These are phyloP conservation scores for Phycomyces nitens DNA, from an alignment of 192 early-diverging fungal species.

Conservation along the genomic window DNA sequence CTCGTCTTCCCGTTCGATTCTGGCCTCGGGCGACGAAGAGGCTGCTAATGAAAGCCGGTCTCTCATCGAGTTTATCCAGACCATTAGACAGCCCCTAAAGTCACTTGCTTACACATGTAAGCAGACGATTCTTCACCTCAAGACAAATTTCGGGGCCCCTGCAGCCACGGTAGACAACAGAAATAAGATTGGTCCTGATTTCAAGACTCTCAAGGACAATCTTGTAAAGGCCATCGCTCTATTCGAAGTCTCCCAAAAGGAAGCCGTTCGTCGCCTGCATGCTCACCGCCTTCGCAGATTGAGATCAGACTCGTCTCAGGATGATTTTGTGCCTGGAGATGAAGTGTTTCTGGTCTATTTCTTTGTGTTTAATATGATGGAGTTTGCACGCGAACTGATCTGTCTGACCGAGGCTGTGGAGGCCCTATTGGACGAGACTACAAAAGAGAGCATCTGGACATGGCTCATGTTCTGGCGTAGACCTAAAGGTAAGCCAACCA, in stretches of 20 bases:
- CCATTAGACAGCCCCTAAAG: constrained; percentile 50
- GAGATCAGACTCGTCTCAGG: constrained; percentile 6
- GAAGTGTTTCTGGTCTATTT: constrained; percentile 77
- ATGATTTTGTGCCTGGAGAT: constrained; percentile 44
- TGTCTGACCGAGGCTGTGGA: constrained; percentile 38
- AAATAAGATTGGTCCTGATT: constrained; percentile 15
- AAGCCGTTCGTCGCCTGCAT: constrained; percentile 44
- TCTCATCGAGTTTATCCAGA: constrained; percentile 48
- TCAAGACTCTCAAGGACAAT: constrained; percentile 39
- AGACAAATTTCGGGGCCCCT: constrained; percentile 37
- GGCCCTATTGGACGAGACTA: constrained; percentile 4
- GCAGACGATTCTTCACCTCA: constrained; percentile 47
- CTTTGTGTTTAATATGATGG: constrained; percentile 75
- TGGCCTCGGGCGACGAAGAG: not conserved
- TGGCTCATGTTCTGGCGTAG: not conserved
- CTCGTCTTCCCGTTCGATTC: not conserved
- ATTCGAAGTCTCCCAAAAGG: constrained; percentile 49
- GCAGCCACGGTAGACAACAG: not conserved
- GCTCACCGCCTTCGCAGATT: constrained; percentile 23
- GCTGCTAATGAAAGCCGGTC: constrained; percentile 30
- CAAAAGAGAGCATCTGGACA: not conserved
- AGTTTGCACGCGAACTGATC: constrained; percentile 66
- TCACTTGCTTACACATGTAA: constrained; percentile 56
- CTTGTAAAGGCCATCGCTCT: constrained; percentile 45
- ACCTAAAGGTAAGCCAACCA: not conserved